Base-by-base conservation (phyloP, 1,139 yeast genomes). In the Debaryomycetaceae sp. region DNA sequence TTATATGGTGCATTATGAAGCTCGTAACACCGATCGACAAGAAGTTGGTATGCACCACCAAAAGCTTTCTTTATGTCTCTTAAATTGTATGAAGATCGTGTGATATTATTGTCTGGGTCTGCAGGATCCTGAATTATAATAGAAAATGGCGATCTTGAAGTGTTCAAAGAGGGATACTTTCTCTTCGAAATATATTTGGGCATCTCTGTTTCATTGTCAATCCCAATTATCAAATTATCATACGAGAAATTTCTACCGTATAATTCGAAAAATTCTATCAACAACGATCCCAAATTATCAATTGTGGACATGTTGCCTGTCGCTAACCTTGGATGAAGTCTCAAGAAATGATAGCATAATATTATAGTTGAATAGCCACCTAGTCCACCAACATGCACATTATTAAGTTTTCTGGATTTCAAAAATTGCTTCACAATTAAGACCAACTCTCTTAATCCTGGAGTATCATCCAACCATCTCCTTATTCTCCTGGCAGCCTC, bases 311-410 rank as follows among this genome's bases (percentile, higher is more conserved):
- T 84, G 42, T 82, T 80, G 6, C 79, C 73, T 0, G 95, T 80
- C 2, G 84, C 66, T 5, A 91, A 58, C 53, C 90, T 75, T 9
- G 97, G 97, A 63, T 93, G 99, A 46, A 87, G 68, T 52, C 74
- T 77, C 50, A 95, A 66, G 59, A 93, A 91, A 31, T 96, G 86
- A 57, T 86, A 86, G 34, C 89, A 90, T 58, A 93, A 65, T 55
- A 97, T 90, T 38, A 91, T 89, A 23, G 91, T 88, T 6, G 97
- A 83, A 60, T 87, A 93, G 0, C 99, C 99, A 29, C 99, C 99
- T 17, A 95, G 70, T 0, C 99, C 99, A 46, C 99, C 99, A 22
- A 85, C 84, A 58, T 87, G 96, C n/a, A 93, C 99, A 56, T 89
- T 87, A 58, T 93, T 91, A 49, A 93, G 69, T 50, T 78, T 81